phyloP scores from a whole-genome alignment of 1,284 basidiomycete species.

The Malassezia furfur region DNA sequence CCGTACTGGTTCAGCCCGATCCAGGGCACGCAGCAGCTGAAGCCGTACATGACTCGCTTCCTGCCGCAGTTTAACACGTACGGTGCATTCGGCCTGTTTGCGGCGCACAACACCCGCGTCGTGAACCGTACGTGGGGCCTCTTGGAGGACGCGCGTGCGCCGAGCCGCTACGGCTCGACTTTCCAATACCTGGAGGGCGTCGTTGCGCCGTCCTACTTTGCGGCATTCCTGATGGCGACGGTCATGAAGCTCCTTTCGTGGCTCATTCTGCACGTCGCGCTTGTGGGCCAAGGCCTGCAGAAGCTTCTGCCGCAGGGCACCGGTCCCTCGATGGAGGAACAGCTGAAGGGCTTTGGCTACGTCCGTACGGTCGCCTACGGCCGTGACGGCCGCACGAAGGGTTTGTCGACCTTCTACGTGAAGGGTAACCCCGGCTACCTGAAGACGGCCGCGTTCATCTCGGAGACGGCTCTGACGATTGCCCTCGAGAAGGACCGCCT shows the following conservation, averaged over 20 bases:
- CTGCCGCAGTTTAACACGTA: slow-evolving; percentile 51
- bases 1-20: slow-evolving; percentile 41
- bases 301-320: slow-evolving; percentile 13
- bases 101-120: slow-evolving; percentile 57
- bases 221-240: background rate
- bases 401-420: slow-evolving; percentile 58
- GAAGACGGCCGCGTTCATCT: slow-evolving; percentile 62
- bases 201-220: slow-evolving; percentile 45
- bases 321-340: slow-evolving; percentile 14
- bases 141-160: slow-evolving; percentile 50
- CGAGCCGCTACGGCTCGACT: slow-evolving; percentile 47
- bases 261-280: background rate
- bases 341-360: slow-evolving; percentile 13
- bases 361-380: slow-evolving; percentile 48
- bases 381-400: slow-evolving; percentile 50
- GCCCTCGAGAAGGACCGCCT: slow-evolving; percentile 54
- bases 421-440: slow-evolving; percentile 73
- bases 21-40: slow-evolving; percentile 37
- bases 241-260: slow-evolving; percentile 5
- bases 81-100: slow-evolving; percentile 62
- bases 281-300: background rate
- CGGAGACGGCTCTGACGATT: slow-evolving; percentile 65
- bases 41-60: slow-evolving; percentile 53
- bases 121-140: slow-evolving; percentile 73
- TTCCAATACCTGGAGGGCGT: slow-evolving; percentile 69